A percentile compares a stretch with the other conserved stretches of the same genome.
Conservation (phyloP, 2,329 filamentous ascomycete species). For the Grosmannia huntii region DNA sequence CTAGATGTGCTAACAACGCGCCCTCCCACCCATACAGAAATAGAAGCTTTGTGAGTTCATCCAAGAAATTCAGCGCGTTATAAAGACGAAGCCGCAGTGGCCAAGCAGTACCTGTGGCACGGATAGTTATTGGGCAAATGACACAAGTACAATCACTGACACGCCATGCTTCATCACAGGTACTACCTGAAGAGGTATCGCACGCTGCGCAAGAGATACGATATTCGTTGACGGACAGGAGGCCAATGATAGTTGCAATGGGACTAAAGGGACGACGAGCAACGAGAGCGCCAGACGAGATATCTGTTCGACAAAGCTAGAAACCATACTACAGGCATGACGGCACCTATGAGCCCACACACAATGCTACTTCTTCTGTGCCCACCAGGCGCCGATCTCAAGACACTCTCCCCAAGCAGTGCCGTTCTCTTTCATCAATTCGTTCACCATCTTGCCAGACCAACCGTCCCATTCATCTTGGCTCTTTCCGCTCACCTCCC, state of each 20-base stretch:
- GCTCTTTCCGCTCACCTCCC: conserved; percentile 73
- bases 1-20: background rate
- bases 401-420: conserved; percentile 77
- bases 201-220: conserved; percentile 70
- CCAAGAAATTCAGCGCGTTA: no score
- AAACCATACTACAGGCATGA: background rate
- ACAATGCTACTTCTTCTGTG: conserved; percentile 48
- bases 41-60: conserved; percentile 71
- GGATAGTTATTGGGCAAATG: no score
- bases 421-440: conserved; percentile 67
- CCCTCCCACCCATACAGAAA: conserved; percentile 42
- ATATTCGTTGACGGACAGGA: conserved; percentile 17
- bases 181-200: conserved; percentile 91
- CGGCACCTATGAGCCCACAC: background rate
- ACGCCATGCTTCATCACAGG: conserved; percentile 29
- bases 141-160: background rate
- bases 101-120: no score
- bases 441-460: conserved; percentile 76
- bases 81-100: no score
- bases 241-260: background rate
- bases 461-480: conserved; percentile 88
- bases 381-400: conserved; percentile 78
- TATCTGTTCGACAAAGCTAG: background rate
- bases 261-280: background rate
- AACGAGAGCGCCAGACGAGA: background rate